phyloP scores from a whole-genome alignment of 2,329 filamentous ascomycete species.

The Beauveria medogensis region DNA sequence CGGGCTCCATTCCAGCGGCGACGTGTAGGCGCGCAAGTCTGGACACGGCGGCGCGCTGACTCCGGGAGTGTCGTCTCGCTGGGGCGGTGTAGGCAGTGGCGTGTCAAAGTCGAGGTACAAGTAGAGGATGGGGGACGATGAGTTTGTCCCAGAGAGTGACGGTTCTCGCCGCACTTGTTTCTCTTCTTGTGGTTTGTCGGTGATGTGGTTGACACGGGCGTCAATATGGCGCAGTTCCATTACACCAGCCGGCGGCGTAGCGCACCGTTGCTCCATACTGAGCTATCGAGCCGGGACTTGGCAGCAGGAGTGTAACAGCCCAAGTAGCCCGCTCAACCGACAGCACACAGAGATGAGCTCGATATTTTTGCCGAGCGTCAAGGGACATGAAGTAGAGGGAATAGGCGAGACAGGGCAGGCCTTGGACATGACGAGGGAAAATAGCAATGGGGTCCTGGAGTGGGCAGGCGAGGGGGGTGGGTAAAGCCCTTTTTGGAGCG shows the following conservation, averaged over 20 bases:
- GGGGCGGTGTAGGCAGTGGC: conserved; percentile 24
- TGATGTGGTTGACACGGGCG: not conserved
- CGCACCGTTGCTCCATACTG: not conserved
- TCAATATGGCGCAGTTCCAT: not conserved
- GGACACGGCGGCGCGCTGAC: conserved; percentile 48
- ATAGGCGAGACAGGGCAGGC: not conserved
- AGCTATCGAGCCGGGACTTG: no score
- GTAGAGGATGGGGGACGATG: conserved; percentile 25
- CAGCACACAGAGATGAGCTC: not conserved
- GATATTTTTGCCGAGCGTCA: not conserved
- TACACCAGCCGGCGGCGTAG: not conserved
- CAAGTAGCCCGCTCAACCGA: not conserved
- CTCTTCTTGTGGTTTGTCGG: not conserved
- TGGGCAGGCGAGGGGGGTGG: not conserved
- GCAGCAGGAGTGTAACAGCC: not conserved
- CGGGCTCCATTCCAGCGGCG: conserved; percentile 66
- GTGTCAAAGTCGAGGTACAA: conserved; percentile 35
- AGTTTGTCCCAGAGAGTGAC: conserved; percentile 6
- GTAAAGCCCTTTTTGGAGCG: not conserved
- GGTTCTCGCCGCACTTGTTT: not conserved
- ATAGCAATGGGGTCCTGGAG: not conserved
- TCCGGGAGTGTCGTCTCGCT: conserved; percentile 15
- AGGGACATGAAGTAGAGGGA: not conserved
- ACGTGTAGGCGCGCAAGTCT: conserved; percentile 56
- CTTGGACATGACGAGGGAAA: not conserved